Evolutionary conservation across 1,284 basidiomycete genomes (phyloP).

Genomic region (Ustilago sp.): DNA sequence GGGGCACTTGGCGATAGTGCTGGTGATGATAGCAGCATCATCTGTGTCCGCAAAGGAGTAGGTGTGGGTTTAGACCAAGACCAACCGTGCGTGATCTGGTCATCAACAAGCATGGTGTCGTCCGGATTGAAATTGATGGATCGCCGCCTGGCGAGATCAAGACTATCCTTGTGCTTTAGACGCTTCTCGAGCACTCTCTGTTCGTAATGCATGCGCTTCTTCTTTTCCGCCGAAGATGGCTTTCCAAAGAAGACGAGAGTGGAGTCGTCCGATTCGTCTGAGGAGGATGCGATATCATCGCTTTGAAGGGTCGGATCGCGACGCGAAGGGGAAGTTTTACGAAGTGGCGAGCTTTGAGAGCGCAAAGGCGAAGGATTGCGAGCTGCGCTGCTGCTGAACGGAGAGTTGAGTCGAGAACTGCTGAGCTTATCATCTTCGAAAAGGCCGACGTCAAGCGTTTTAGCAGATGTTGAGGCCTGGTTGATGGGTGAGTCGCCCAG

Average conservation of each 20-base stretch:
- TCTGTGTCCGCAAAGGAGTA: conserved; percentile 6
- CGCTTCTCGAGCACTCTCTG: conserved; percentile 43
- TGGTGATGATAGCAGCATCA: conserved; percentile 16
- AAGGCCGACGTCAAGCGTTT: conserved; percentile 23
- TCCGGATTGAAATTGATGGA: conserved; percentile 54
- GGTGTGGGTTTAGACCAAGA: conserved; percentile 28
- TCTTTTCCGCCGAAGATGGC: conserved; percentile 48
- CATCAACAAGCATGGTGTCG: conserved; percentile 49
- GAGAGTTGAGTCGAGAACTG: conserved; percentile 6
- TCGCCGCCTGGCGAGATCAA: conserved; percentile 40
- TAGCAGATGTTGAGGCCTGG: conserved; percentile 31
- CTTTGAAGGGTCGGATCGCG: conserved; percentile 6
- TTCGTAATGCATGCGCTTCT: conserved; percentile 52
- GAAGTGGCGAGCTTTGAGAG: conserved; percentile 25
- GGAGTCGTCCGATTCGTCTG: conserved; percentile 45
- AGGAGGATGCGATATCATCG: conserved; percentile 31
- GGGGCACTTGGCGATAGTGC: not conserved
- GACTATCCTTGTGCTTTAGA: conserved; percentile 51
- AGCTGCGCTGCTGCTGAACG: conserved; percentile 12
- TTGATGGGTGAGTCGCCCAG: not conserved
- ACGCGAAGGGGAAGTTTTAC: conserved; percentile 18
- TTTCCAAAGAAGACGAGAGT: conserved; percentile 51
- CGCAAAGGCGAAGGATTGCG: conserved; percentile 22
- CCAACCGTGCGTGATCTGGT: conserved; percentile 25
- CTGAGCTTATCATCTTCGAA: conserved; percentile 16